phyloP scores from a whole-genome alignment of 345 rosid species.

The Noccaea bulbosa region DNA sequence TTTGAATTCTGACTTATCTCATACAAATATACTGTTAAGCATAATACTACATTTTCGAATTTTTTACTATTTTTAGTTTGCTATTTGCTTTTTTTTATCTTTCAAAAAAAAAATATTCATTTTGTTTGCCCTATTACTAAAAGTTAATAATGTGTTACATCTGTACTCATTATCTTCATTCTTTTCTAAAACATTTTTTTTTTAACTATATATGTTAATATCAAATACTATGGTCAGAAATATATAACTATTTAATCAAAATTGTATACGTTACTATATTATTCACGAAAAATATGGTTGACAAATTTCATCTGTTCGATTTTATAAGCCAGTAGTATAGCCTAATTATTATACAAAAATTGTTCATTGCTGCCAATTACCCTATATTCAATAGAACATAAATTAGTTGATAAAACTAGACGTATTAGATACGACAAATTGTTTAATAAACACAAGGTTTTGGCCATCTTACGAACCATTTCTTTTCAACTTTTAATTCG shows the following conservation, averaged over 20 bases:
- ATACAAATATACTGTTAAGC: neutral
- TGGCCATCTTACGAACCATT: neutral
- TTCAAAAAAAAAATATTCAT: neutral
- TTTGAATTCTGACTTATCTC: neutral
- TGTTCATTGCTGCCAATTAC: too few species aligned
- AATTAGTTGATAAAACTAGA: neutral
- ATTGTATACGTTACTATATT: neutral
- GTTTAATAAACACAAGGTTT: neutral
- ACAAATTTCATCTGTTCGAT: neutral
- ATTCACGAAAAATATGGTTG: neutral
- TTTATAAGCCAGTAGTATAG: too few species aligned
- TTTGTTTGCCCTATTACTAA: neutral
- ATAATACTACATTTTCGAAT: neutral
- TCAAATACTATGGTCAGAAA: neutral
- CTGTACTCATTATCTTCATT: neutral
- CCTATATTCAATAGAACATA: neutral
- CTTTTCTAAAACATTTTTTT: neutral
- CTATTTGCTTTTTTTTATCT: neutral
- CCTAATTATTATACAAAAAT: too few species aligned
- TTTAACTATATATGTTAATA: neutral
- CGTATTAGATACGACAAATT: neutral
- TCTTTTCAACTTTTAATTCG: neutral
- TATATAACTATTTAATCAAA: neutral
- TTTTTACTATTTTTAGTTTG: neutral
- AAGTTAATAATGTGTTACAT: too few species aligned